Evolutionary conservation across 106 monocot species (phyloP).

Genomic region (Apostasia shenzhenica): DNA sequence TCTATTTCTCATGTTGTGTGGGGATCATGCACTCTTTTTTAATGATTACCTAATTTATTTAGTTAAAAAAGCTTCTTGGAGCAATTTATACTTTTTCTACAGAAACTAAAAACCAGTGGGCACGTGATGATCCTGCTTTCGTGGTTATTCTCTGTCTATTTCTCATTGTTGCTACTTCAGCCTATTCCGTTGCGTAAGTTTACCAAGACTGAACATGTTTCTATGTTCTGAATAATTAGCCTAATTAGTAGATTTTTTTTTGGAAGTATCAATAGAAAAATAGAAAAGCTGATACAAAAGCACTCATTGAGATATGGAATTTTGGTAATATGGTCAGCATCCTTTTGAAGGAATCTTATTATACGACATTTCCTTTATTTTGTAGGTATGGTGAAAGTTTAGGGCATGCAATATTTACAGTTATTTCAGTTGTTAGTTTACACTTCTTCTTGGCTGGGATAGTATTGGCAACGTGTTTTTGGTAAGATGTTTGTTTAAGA

Average conservation of each 20-base stretch:
- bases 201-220: background rate
- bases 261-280: no score
- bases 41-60: no score
- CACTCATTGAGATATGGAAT: no score
- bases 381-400: conserved; percentile 60
- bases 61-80: background rate
- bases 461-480: conserved; percentile 57
- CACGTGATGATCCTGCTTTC: conserved; percentile 97
- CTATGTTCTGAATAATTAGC: background rate
- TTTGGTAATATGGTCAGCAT: no score
- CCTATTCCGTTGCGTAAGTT: conserved; percentile 96
- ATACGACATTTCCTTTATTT: background rate
- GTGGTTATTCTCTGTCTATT: conserved; percentile 78
- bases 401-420: conserved; percentile 45
- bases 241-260: background rate
- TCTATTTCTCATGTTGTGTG: no score
- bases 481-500: conserved; percentile 30
- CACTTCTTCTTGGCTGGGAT: conserved; percentile 72
- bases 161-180: conserved; percentile 76
- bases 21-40: no score
- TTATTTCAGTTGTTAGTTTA: conserved; percentile 55
- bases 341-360: no score
- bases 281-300: no score
- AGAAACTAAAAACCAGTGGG: conserved; percentile 99
- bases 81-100: conserved; percentile 9